Evolutionary conservation across 306 rosid species (phyloP), one percentile per base, ranked within the genome.

Genomic region (Cucurbita moschata): DNA sequence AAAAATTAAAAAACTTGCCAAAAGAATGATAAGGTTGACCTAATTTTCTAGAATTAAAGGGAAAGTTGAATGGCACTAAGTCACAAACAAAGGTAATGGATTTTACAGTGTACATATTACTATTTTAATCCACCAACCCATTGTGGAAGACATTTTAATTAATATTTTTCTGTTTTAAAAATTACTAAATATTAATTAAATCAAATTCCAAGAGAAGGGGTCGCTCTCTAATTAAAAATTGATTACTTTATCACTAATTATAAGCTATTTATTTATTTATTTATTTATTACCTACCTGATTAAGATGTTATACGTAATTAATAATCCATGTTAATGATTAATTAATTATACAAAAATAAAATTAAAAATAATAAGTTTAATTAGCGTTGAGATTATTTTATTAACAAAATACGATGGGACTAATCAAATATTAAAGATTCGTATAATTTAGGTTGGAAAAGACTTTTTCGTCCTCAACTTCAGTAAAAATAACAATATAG

Each of bases 51-150:
- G 4, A 21, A 64, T 40, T 64, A 40, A 64, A 64, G 70, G 8
- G 52, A 64, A 64, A 64, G 71, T 18, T 64, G 35, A 64, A 64
- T 64, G 71, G 51, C 71, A 64, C 71, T 42, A 40, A 64, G 51
- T 63, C 71, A 64, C 30, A n/a, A 64, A 16, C 14, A 55, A 21
- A 21, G 38, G 62, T 64, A 64, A 64, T 64, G 71, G 71, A 64
- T 40, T 64, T 64, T 64, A 64, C 71, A 64, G 49, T 64, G 71
- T 64, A 64, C 71, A 64, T 64, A 42, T 64, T 64, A 42, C 52
- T 42, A 64, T 40, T 64, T 64, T 64, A 64, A 64, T 18, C 71
- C 71, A 64, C 71, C 71, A 64, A 42, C 71, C 71, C 35, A 64
- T n/a, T 10, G 71, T 40, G 71, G 71, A 64, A 64, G 37, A 64